Base-by-base conservation (phyloP, 1,284 basidiomycete species). In the Moesziomyces globuligerus region DNA sequence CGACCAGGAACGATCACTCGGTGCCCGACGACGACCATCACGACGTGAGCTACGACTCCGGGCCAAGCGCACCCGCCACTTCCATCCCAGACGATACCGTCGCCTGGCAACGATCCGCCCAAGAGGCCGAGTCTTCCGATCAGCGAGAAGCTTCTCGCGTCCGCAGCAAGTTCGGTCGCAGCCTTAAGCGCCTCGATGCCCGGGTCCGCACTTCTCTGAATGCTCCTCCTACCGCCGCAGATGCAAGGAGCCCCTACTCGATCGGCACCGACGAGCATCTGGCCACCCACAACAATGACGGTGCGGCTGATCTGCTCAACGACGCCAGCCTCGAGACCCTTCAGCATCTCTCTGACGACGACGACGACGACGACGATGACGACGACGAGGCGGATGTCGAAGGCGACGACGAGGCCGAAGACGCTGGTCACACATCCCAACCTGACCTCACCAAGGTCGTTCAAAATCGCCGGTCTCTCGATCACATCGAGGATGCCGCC, bases 301-400 rank as follows among this genome's bases (percentile, higher is more conserved):
- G 54, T 9, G 65, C 61, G n/a, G 44, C 53, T 25, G 71, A 69
- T 17, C 47, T 68, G n/a, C 45, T 73, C 36, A 48, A 65, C 38
- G 66, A 73, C 18, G 71, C 71, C 11, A 59, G 61, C 18, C 32
- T 65, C 5, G 60, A 70, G 28, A 61, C 60, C 3, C 34, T 70
- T 40, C 53, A 64, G 32, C 51, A 60, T 34, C 53, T 70, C 21
- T 51, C 49, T 17, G 45, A 55, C 17, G 48, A 55, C 18, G 58
- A 55, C 4, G 49, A 57, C 4, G 53, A 61, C 6, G 68, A 55
- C 9, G 39, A 49, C 15, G 40, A 45, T 5, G 49, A 34, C 20
- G 46, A 42, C 18, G 34, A 18, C 4, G 37, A 48, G n/a, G 40
- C 46, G 8, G 37, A 48, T 13, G 42, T 24, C 37, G 23, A 50